Evolutionary conservation across 1,139 yeast species (phyloP).

Genomic region (Hemisphaericaspora xylanilytica): DNA sequence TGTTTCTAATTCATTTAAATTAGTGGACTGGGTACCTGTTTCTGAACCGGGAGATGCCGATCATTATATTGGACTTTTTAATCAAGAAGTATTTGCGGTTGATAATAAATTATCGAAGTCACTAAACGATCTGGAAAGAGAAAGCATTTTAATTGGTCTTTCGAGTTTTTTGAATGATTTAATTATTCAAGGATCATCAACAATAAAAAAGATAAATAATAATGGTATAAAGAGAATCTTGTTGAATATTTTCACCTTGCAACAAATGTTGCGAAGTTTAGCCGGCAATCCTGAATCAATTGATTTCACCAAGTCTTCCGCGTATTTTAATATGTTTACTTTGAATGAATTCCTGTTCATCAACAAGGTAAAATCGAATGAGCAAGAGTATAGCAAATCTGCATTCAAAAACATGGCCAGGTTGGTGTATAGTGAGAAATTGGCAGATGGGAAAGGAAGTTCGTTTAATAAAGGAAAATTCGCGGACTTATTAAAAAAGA

Average conservation of each 20-base stretch:
- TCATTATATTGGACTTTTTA: conserved; percentile 55
- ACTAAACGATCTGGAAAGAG: conserved; percentile 27
- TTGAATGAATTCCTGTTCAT: conserved; percentile 37
- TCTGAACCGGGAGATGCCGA: conserved; percentile 66
- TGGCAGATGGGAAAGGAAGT: conserved; percentile 41
- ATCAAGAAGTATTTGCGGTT: conserved; percentile 53
- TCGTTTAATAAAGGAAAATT: conserved; percentile 41
- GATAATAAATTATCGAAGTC: conserved; percentile 41
- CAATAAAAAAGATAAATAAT: conserved; percentile 54
- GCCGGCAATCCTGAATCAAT: conserved; percentile 57
- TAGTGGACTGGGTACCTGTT: conserved; percentile 43
- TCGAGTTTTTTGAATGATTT: conserved; percentile 56
- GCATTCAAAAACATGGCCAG: conserved; percentile 39
- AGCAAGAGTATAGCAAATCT: conserved; percentile 17
- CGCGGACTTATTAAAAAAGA: conserved; percentile 34
- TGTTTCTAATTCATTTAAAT: conserved; percentile 47
- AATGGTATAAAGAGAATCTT: conserved; percentile 68
- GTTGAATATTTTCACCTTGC: conserved; percentile 68
- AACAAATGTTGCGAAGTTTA: conserved; percentile 70
- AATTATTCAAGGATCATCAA: conserved; percentile 58
- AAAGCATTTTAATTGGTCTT: conserved; percentile 49
- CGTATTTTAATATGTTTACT: conserved; percentile 57
- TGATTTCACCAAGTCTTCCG: conserved; percentile 54
- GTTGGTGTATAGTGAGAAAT: conserved; percentile 44
- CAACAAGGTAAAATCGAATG: conserved; percentile 21